Evolutionary conservation across 805 yeast genomes (phyloP).

Genomic region (Jamesozyma spencerorum): DNA sequence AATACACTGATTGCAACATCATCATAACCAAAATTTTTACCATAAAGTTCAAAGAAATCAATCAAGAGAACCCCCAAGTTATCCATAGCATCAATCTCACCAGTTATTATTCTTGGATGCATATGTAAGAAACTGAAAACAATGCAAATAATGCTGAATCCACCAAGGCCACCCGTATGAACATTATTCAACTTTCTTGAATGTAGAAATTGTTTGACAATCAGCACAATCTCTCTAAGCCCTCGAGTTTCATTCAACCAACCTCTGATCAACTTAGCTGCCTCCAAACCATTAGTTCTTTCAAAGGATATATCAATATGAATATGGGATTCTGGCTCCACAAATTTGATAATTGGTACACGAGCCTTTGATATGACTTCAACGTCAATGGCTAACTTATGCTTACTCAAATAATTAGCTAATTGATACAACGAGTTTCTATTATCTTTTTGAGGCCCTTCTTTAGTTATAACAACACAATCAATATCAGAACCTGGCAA

Average conservation of each 20-base stretch:
- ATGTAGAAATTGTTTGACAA: constrained; percentile 76
- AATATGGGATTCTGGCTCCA: constrained; percentile 59
- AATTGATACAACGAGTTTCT: constrained; percentile 63
- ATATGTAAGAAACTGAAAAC: constrained; percentile 66
- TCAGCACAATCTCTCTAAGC: constrained; percentile 67
- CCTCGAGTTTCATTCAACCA: constrained; percentile 76
- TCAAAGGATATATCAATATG: constrained; percentile 89
- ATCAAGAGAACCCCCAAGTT: constrained; percentile 80
- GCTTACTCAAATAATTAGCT: constrained; percentile 56
- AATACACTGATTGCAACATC: constrained; percentile 57
- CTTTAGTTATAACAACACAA: constrained; percentile 67
- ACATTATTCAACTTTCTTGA: constrained; percentile 76
- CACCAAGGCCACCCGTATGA: constrained; percentile 90
- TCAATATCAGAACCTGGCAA: constrained; percentile 95
- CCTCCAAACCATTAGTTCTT: constrained; percentile 68
- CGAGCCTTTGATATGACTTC: constrained; percentile 85
- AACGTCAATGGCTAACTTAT: constrained; percentile 56
- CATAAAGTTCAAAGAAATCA: constrained; percentile 89
- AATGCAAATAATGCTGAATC: constrained; percentile 83
- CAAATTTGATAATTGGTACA: constrained; percentile 89
- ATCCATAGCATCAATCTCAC: constrained; percentile 54
- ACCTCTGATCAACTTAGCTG: constrained; percentile 64
- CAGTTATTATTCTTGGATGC: constrained; percentile 69
- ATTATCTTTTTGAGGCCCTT: constrained; percentile 44
- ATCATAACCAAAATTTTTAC: constrained; percentile 81